Base-by-base conservation (phyloP, 768 basidiomycete genomes). In the Auriscalpium orientale region DNA sequence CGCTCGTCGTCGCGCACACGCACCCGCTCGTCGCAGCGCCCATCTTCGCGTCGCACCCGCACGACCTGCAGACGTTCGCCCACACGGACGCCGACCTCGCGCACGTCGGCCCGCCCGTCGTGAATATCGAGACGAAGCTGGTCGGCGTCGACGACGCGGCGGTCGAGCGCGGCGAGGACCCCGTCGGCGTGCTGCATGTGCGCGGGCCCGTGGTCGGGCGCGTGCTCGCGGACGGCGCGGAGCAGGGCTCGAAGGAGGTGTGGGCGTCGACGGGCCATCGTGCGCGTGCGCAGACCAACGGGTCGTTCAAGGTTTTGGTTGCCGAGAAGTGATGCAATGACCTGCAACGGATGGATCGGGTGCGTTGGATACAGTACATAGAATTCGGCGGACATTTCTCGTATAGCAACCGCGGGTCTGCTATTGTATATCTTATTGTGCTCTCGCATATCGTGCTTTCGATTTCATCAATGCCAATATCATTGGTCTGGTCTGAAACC, bases 111-210 rank as follows among this genome's bases (percentile, higher is more conserved):
- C 85, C 92, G 3, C 94, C 95, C 2, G 80, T 83, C n/a, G 76
- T 85, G 53, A 95, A 95, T 64, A 74, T 93, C 0, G 95, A 97
- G 68, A 83, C 80, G 6, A 87, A 92, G 66, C 75, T 98, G n/a
- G 65, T 78, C 0, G 84, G 78, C 0, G 79, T 90, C 10, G 74
- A 85, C 45, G 90, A 95, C 53, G 75, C 73, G 1, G 68, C 70
- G 10, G 74, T 91, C 8, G 90, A 90, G 66, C 70, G 63, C 2
- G 89, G 87, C 2, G 77, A 61, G 2, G 86, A 91, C 62, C 89
- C 89, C 2, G 69, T 65, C 8, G 91, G 90, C 1, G 65, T 67
- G 22, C 69, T 92, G 46, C 55, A 78, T 37, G 76, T 90, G 12
- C 76, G 88, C 9, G 92, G 92, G 4, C 91, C 92, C 2, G 75